A percentile compares a stretch with the other conserved stretches of the same genome.
Evolutionary conservation across 768 basidiomycete genomes (phyloP).

Genomic region (Mycena chlorophos): DNA sequence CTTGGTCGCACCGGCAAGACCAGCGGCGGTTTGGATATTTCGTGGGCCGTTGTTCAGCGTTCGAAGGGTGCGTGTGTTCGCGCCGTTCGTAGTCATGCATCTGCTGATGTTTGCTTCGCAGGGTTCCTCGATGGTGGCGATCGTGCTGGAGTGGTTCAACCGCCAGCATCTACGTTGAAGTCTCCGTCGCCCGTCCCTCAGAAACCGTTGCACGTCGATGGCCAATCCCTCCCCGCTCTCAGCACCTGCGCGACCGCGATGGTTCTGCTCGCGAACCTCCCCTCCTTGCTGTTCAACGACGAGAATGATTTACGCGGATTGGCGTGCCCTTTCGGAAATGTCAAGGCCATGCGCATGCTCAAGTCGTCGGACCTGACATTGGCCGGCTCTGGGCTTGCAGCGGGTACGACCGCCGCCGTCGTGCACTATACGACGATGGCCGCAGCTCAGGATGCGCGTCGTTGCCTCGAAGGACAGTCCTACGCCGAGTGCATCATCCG

Average conservation of each 20-base stretch:
- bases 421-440: conserved; percentile 12
- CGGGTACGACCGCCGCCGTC: conserved; percentile 15
- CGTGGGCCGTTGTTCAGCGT: conserved; percentile 86
- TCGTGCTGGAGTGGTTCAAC: conserved; percentile 62
- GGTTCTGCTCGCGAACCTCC: conserved; percentile 17
- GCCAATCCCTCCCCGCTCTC: conserved; percentile 28
- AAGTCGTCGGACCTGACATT: background rate
- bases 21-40: conserved; percentile 58
- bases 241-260: conserved; percentile 45
- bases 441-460: conserved; percentile 19
- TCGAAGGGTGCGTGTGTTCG: conserved; percentile 68
- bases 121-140: conserved; percentile 84
- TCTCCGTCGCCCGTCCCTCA: conserved; percentile 26
- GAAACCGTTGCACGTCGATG: conserved; percentile 27
- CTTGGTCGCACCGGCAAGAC: conserved; percentile 74
- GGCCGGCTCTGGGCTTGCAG: conserved; percentile 4
- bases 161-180: conserved; percentile 38
- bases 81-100: background rate
- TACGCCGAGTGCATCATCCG: conserved; percentile 18
- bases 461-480: conserved; percentile 18
- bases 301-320: conserved; percentile 20
- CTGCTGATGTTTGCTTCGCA: conserved; percentile 25
- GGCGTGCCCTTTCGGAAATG: conserved; percentile 20
- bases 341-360: conserved; percentile 51
- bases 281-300: conserved; percentile 18